Evolutionary conservation across 2,329 filamentous ascomycete species (phyloP), one percentile per base, ranked within the genome.

Genomic region (Colletotrichum eremochloae): DNA sequence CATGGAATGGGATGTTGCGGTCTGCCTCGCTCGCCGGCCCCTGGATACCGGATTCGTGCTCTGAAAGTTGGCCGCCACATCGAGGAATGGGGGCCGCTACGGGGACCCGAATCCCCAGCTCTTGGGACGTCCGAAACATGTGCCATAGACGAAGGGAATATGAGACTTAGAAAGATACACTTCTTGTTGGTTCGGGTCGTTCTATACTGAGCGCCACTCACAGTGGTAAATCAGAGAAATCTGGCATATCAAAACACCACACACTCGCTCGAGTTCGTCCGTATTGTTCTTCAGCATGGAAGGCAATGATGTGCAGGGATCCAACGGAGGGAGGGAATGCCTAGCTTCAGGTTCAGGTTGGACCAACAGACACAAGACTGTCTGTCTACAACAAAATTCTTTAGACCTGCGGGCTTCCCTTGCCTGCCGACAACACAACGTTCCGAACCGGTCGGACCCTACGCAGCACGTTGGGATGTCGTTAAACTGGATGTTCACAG

Each of bases 101-200:
- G 24, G 40, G 31, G 12, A 8, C 15, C 15, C 3, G 42, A 14
- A n/a, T 29, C 31, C 29, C 36, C n/a, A 52, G 46, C 33, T 58
- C 46, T 29, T 29, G 48, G 36, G 33, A 42, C 36, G 33, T 53
- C 48, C 29, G 48, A 50, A 63, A 42, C 61, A 53, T 63, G 61
- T n/a, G 24, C 48, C 29, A 9, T 29, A 15, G 48, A 52, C 11
- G 15, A 53, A 53, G 58, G 31, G 58, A 42, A n/a, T 29, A 42
- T 53, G 61, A 53, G 61, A 42, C 36, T 63, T 24, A 29, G 46
- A 7, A 33, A 24, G 42, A 63, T 24, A 63, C 46, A 42, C n/a
- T 52, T 29, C n/a, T 18, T 29, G 3, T 2, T 7, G n/a, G n/a
- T 6, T 11, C 31, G n/a, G 36, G 12, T 58, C n/a, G 38, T 15